Evolutionary conservation across 1,284 basidiomycete species (phyloP).

Genomic region (Rhizoctonia solani): DNA sequence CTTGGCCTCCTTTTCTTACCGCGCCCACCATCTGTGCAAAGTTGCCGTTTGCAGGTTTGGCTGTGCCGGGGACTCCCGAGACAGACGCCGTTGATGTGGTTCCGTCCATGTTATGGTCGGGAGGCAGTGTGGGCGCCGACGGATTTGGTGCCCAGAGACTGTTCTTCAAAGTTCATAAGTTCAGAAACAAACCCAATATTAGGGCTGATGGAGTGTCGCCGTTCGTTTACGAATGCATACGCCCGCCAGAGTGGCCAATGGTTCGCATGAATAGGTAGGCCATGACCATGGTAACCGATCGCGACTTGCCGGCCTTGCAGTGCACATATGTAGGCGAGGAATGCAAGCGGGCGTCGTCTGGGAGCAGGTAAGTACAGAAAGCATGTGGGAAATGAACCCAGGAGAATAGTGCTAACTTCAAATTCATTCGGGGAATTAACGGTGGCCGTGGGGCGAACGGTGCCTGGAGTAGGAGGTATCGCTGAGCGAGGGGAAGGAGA

Average conservation of each 20-base stretch:
- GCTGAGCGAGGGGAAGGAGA: conserved; percentile 46
- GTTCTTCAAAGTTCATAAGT: conserved; percentile 94
- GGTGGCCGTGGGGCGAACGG: conserved; percentile 55
- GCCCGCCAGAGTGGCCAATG: conserved; percentile 92
- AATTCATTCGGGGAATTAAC: conserved; percentile 66
- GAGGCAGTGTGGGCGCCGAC: conserved; percentile 56
- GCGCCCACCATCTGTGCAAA: conserved; percentile 32
- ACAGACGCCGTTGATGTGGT: not conserved
- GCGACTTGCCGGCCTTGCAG: conserved; percentile 94
- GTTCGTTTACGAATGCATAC: conserved; percentile 87
- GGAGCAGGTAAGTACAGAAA: not conserved
- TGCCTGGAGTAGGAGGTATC: conserved; percentile 56
- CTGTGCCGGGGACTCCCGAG: conserved; percentile 42
- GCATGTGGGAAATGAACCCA: conserved; percentile 49
- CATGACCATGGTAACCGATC: conserved; percentile 95
- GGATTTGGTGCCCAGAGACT: conserved; percentile 81
- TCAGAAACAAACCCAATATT: conserved; percentile 98
- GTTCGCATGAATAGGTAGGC: conserved; percentile 97
- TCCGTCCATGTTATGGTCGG: not conserved
- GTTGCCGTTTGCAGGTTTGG: conserved; percentile 36
- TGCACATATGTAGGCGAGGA: conserved; percentile 92
- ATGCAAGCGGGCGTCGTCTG: conserved; percentile 89
- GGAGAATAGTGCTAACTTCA: conserved; percentile 83
- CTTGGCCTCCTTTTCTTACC: conserved; percentile 25
- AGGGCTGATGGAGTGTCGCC: conserved; percentile 90